A percentile compares a stretch with the other conserved stretches of the same genome.
Conservation (phyloP, 768 basidiomycete genomes). For the Kwoniella europaea region DNA sequence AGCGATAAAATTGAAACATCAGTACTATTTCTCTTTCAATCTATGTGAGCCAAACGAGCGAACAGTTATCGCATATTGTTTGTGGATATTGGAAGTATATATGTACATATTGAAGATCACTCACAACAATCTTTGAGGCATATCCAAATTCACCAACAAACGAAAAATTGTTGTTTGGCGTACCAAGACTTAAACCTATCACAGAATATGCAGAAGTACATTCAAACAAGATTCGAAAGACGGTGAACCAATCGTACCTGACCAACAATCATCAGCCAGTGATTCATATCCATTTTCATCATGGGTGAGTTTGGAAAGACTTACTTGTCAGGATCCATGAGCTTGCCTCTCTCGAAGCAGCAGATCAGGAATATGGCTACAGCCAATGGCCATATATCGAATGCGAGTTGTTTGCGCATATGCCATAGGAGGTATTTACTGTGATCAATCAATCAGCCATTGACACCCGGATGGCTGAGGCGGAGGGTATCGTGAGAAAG, state of each 20-base stretch:
- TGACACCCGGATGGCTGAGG: no score
- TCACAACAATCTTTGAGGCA: constrained; percentile 49
- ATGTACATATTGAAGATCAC: constrained; percentile 10
- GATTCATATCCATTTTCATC: no score
- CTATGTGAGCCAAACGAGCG: no score
- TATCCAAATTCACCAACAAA: constrained; percentile 45
- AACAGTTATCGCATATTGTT: no score
- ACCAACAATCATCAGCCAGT: background rate
- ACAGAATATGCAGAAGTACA: constrained; percentile 51
- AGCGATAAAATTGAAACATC: background rate
- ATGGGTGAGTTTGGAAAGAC: background rate
- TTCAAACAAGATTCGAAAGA: constrained; percentile 54
- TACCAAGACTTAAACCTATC: constrained; percentile 50
- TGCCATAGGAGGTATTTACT: constrained; percentile 53
- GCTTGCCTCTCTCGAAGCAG: constrained; percentile 45
- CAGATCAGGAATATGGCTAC: constrained; percentile 47
- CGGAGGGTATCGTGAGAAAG: no score
- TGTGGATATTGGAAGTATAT: background rate
- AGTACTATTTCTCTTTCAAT: no score
- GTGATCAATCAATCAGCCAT: background rate
- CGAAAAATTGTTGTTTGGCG: constrained; percentile 49
- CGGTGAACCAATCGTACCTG: constrained; percentile 38
- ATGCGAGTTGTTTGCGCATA: constrained; percentile 47
- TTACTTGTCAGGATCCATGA: constrained; percentile 36
- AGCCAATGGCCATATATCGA: constrained; percentile 55